Evolutionary conservation across 2,329 filamentous ascomycete species (phyloP).

Genomic region (Aspergillus fumigatiaffinis): DNA sequence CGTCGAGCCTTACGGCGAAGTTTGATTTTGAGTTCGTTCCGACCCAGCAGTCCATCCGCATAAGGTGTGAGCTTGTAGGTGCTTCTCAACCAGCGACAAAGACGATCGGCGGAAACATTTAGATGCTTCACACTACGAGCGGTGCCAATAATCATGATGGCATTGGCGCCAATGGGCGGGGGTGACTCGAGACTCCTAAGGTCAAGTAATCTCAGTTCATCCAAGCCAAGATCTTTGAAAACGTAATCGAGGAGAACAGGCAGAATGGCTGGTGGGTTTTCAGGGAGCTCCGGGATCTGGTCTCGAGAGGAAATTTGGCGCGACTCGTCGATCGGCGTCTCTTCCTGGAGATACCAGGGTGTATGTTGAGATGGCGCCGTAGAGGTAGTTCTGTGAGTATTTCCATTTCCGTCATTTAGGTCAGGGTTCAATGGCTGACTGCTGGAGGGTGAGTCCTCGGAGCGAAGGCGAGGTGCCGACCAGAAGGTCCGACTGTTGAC

Average conservation of each 20-base stretch:
- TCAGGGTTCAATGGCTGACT: not conserved
- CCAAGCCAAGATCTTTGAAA: constrained; percentile 79
- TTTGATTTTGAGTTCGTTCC: constrained; percentile 88
- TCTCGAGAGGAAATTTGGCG: constrained; percentile 50
- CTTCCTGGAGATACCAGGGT: constrained; percentile 81
- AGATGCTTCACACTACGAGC: constrained; percentile 90
- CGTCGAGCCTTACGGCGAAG: constrained; percentile 74
- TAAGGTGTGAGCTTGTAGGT: constrained; percentile 68
- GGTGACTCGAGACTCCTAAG: constrained; percentile 80
- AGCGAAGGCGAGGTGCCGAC: constrained; percentile 16
- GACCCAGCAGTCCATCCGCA: constrained; percentile 82
- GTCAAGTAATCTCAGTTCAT: constrained; percentile 76
- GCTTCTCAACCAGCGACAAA: constrained; percentile 78
- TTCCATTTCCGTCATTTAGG: constrained; percentile 7
- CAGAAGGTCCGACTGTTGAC: constrained; percentile 21
- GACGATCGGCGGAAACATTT: constrained; percentile 83
- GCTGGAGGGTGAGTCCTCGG: constrained; percentile 20
- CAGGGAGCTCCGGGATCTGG: constrained; percentile 61
- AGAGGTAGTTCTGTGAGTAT: not conserved
- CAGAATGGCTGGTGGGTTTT: constrained; percentile 67
- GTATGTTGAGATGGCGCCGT: constrained; percentile 30
- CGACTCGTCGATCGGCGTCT: constrained; percentile 42
- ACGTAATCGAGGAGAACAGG: constrained; percentile 70
- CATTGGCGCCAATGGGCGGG: constrained; percentile 77
- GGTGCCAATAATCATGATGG: constrained; percentile 90